Conservation (phyloP, 106 monocot genomes). For the Triglochin maritima region DNA sequence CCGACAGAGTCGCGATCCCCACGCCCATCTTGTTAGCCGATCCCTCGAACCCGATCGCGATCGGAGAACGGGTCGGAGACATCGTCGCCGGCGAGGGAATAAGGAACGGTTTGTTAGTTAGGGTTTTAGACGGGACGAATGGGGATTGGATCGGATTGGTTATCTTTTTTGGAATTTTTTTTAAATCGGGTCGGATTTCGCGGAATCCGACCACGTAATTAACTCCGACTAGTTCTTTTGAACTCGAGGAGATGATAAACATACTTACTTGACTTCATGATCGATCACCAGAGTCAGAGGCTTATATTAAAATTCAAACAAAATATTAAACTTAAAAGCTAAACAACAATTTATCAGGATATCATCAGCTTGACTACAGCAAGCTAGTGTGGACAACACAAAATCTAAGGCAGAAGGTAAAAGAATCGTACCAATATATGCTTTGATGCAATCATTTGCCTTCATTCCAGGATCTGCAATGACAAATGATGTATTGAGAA, state of each 20-base stretch:
- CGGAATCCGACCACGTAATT: too few species aligned
- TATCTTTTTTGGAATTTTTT: too few species aligned
- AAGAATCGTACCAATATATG: constrained; percentile 53
- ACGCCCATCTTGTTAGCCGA: constrained; percentile 99
- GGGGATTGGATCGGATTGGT: too few species aligned
- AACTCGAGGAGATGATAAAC: too few species aligned
- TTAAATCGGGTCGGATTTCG: too few species aligned
- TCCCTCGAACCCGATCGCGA: constrained; percentile 75
- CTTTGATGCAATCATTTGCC: constrained; percentile 81
- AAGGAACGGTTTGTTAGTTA: too few species aligned
- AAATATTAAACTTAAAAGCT: not conserved
- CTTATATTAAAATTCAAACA: too few species aligned
- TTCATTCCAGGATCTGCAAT: constrained; percentile 69
- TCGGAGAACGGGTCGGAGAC: constrained; percentile 6
- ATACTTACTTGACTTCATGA: too few species aligned
- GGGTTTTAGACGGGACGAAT: too few species aligned
- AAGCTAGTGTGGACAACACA: not conserved
- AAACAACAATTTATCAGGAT: not conserved
- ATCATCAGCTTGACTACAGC: not conserved
- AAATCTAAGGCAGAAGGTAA: not conserved
- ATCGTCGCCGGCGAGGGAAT: not conserved
- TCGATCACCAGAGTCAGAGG: too few species aligned
- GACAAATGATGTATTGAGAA: not conserved
- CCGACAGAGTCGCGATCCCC: constrained; percentile 56
- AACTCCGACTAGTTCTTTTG: too few species aligned